Base-by-base conservation (phyloP, 2,329 filamentous ascomycete species). In the Blastomyces emzantsi region DNA sequence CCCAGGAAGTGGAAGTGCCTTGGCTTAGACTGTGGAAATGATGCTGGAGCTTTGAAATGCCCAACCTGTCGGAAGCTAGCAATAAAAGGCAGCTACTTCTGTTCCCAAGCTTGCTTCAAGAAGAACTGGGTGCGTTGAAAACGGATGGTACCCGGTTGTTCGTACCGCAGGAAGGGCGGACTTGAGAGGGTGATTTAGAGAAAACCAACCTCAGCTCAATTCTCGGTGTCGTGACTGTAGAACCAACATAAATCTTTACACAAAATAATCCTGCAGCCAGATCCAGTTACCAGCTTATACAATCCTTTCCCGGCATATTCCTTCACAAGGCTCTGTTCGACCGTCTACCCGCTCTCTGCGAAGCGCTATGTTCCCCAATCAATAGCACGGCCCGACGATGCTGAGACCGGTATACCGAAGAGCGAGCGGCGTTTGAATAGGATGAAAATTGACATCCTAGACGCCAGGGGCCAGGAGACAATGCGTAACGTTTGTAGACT, bases 401-500 rank as follows among this genome's bases (percentile, higher is more conserved):
- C 89, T 68, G 83, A 85, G 70, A 87, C 89, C 75, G 92, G 92
- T 64, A 88, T 90, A 61, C 84, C 85, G 9, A 77, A 75, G 62
- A 82, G 80, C 17, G 83, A 85, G 69, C 79, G 80, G 69, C 78
- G 79, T 17, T 82, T 88, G 64, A 86, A 83, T 71, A 80, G 89
- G 69, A 90, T 88, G 72, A 92, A 92, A 78, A 86, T 93, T 69
- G 86, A 88, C 41, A 82, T 92, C 30, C 81, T 95, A 62, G 87
- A 91, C 71, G 85, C 87, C 68, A 84, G 87, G 71, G 88, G 85
- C 51, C 87, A 90, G 72, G 87, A 91, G 70, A 88, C 83, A 55
- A 96, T 97, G 92, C 87, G 91, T 69, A 95, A 92, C 75, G 90
- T 92, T 57, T 95, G 91, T 76, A 82, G 83, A 60, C 76, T 96